These are phyloP conservation scores for Lactarius deliciosus DNA, from an alignment of 768 basidiomycete species.

Conservation along the genomic window DNA sequence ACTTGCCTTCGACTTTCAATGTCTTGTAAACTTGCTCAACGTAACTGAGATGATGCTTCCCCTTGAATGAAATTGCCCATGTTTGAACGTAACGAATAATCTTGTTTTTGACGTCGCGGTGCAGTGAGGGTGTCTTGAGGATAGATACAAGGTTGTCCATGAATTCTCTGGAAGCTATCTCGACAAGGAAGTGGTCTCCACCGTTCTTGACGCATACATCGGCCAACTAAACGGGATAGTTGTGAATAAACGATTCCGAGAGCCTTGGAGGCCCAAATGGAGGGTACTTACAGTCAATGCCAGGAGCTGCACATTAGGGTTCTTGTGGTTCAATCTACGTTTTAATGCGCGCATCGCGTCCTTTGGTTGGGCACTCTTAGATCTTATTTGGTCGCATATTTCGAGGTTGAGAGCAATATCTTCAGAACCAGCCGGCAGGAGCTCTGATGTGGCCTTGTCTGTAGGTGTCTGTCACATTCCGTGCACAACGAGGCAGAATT, in stretches of 20 bases:
- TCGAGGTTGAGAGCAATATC: constrained; percentile 94
- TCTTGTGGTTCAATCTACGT: constrained; percentile 86
- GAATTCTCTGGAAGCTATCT: constrained; percentile 87
- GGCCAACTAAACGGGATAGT: constrained; percentile 55
- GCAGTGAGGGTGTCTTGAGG: constrained; percentile 72
- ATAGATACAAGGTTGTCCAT: constrained; percentile 92
- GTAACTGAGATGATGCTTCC: constrained; percentile 70
- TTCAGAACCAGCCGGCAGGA: constrained; percentile 77
- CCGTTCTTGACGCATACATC: constrained; percentile 97
- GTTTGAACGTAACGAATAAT: constrained; percentile 84
- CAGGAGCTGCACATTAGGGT: constrained; percentile 91
- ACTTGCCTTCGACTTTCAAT: constrained; percentile 69
- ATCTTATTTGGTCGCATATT: constrained; percentile 95
- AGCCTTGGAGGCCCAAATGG: background rate
- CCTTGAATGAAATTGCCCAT: constrained; percentile 90
- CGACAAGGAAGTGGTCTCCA: constrained; percentile 84
- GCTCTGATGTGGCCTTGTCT: constrained; percentile 96
- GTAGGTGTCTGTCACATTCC: constrained; percentile 8
- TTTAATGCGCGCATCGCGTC: constrained; percentile 88
- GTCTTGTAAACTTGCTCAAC: constrained; percentile 78
- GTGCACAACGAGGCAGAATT: background rate
- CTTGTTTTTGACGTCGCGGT: constrained; percentile 78
- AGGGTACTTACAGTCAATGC: constrained; percentile 71
- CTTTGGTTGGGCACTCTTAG: constrained; percentile 81
- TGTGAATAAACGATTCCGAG: constrained; percentile 6